These are phyloP conservation scores for Cynara cardunculus DNA, from an alignment of 129 eudicot species.

Conservation along the genomic window DNA sequence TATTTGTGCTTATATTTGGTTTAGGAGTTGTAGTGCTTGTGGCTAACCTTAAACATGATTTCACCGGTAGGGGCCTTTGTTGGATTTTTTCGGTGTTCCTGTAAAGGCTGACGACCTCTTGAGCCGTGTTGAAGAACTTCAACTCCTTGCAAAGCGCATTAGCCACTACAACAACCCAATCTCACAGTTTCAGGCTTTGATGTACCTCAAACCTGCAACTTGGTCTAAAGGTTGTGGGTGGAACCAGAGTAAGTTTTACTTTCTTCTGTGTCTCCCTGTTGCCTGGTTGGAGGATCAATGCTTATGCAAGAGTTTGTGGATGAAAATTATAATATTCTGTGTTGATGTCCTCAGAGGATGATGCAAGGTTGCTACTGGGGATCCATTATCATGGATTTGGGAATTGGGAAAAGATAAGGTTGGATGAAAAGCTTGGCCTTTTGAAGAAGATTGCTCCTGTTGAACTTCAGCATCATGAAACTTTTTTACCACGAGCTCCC, in stretches of 20 bases:
- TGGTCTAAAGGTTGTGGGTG: constrained; percentile 99
- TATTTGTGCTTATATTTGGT: constrained; percentile 15
- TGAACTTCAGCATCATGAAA: constrained; percentile 98
- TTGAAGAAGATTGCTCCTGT: constrained; percentile 94
- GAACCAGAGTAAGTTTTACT: constrained; percentile 71
- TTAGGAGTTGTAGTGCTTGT: constrained; percentile 6
- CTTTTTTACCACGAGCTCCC: constrained; percentile 97
- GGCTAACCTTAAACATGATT: constrained; percentile 21
- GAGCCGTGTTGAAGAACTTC: constrained; percentile 86
- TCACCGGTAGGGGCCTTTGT: constrained; percentile 64
- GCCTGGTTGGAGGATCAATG: not conserved
- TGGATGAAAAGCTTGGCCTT: constrained; percentile 87
- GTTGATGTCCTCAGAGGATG: constrained; percentile 69
- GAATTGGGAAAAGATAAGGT: constrained; percentile 92
- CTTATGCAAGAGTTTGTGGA: not conserved
- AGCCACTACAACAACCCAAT: constrained; percentile 75
- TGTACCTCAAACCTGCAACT: constrained; percentile 90
- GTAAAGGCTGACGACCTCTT: constrained; percentile 91
- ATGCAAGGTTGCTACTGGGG: constrained; percentile 90
- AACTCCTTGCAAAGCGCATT: constrained; percentile 86
- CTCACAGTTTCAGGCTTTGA: constrained; percentile 83
- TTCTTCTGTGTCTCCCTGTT: not conserved
- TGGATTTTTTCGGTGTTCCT: constrained; percentile 92
- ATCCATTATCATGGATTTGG: constrained; percentile 96
- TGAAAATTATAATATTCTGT: not conserved